Percentiles rank a stretch among this genome's conserved stretches.
Evolutionary conservation across 1,139 yeast species (phyloP).

Genomic region (Yamadazyma dushanensis): DNA sequence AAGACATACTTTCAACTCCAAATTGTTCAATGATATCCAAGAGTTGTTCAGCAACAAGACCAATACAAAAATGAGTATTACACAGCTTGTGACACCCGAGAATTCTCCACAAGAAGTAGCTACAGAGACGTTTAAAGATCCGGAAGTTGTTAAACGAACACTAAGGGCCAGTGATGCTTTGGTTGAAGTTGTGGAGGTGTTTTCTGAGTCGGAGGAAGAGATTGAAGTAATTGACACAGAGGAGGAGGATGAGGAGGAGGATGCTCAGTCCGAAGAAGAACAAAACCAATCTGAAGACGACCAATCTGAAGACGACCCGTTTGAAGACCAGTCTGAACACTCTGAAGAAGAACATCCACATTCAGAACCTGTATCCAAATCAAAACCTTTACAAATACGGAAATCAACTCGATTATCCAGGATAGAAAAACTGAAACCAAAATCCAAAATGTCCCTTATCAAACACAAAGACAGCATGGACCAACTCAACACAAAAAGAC

Average conservation of each 20-base stretch:
- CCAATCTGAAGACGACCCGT: slow-evolving; percentile 9
- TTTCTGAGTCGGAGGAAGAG: too few relatives aligned
- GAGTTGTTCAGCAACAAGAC: slow-evolving; percentile 13
- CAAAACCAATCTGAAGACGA: slow-evolving; percentile 4
- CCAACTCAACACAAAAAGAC: slow-evolving; percentile 24
- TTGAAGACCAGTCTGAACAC: too few relatives aligned
- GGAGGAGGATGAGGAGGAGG: too few relatives aligned
- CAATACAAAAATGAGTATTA: slow-evolving; percentile 10
- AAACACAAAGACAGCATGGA: slow-evolving; percentile 15
- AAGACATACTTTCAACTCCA: slow-evolving; percentile 22
- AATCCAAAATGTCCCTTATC: slow-evolving; percentile 15
- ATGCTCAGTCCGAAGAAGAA: too few relatives aligned
- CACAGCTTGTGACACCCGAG: slow-evolving; percentile 38
- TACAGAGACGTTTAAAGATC: slow-evolving; percentile 9
- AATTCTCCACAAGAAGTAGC: slow-evolving; percentile 30
- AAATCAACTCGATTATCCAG: too few relatives aligned
- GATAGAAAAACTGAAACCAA: too few relatives aligned
- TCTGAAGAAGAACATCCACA: too few relatives aligned
- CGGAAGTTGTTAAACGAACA: neutral
- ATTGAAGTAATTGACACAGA: too few relatives aligned
- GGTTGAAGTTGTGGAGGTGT: too few relatives aligned
- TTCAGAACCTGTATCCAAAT: too few relatives aligned
- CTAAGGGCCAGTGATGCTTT: slow-evolving; percentile 7
- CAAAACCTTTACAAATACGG: too few relatives aligned
- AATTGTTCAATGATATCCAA: slow-evolving; percentile 1